A percentile compares a stretch with the other conserved stretches of the same genome.
Conservation (phyloP, 345 rosid species). For the Eucalyptus microcorys region DNA sequence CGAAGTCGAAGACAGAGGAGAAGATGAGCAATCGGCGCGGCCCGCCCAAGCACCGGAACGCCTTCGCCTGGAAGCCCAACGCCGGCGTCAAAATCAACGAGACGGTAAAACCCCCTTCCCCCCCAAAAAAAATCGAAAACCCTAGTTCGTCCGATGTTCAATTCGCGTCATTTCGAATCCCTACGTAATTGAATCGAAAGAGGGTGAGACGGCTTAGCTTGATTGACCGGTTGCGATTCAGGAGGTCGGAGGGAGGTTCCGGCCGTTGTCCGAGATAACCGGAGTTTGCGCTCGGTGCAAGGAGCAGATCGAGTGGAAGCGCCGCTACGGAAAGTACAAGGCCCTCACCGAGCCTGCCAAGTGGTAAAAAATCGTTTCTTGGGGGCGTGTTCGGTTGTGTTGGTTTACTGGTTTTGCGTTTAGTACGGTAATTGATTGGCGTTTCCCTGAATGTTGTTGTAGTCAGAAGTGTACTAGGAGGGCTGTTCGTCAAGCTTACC, state of each 20-base stretch:
- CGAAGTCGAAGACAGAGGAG: neutral
- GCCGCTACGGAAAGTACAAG: slow-evolving; percentile 88
- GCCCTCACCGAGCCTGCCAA: slow-evolving; percentile 67
- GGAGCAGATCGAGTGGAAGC: slow-evolving; percentile 96
- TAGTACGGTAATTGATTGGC: neutral
- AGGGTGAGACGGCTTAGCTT: neutral
- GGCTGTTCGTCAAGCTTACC: slow-evolving; percentile 93
- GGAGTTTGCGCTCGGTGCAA: slow-evolving; percentile 84
- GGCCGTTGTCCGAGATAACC: slow-evolving; percentile 66
- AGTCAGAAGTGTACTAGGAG: slow-evolving; percentile 66
- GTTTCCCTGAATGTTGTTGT: neutral
- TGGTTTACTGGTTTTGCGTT: neutral
- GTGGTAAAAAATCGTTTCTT: slow-evolving; percentile 26
- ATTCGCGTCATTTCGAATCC: neutral
- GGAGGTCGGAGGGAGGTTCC: slow-evolving; percentile 69
- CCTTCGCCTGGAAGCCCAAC: slow-evolving; percentile 81
- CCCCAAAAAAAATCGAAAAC: neutral
- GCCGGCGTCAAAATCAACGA: slow-evolving; percentile 84
- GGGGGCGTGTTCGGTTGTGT: neutral
- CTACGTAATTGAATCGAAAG: neutral
- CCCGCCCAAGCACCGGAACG: slow-evolving; percentile 85
- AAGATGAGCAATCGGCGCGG: slow-evolving; percentile 58
- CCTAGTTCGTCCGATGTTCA: neutral
- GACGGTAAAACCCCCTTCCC: slow-evolving; percentile 18
- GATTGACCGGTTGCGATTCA: neutral